These are phyloP conservation scores for Trametes meyenii DNA, from an alignment of 768 basidiomycete species.

Conservation along the genomic window DNA sequence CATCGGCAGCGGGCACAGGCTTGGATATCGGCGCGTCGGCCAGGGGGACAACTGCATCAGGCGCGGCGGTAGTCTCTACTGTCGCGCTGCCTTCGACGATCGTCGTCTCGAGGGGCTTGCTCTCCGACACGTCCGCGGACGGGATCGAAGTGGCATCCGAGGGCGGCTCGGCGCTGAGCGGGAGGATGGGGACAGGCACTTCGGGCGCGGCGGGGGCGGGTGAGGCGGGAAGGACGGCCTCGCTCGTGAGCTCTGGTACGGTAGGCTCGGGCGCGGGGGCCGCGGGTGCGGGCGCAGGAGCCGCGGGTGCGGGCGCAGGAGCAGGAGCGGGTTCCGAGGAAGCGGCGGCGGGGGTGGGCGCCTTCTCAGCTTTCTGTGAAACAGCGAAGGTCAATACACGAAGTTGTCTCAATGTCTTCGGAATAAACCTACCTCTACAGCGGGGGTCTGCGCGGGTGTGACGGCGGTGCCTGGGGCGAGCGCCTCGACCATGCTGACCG, in stretches of 20 bases:
- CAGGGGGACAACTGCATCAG: conserved; percentile 10
- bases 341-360: background rate
- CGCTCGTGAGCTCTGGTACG: conserved; percentile 5
- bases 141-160: background rate
- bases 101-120: conserved; percentile 23
- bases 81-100: conserved; percentile 27
- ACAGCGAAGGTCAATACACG: background rate
- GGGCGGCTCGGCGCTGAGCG: conserved; percentile 18
- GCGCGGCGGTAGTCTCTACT: conserved; percentile 6
- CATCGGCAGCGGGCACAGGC: background rate
- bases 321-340: conserved; percentile 18
- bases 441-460: conserved; percentile 20
- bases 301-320: conserved; percentile 8
- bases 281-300: conserved; percentile 17
- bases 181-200: conserved; percentile 28
- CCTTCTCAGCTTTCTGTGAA: background rate
- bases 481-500: conserved; percentile 29
- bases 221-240: conserved; percentile 18
- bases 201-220: conserved; percentile 17
- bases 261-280: conserved; percentile 22
- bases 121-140: conserved; percentile 17
- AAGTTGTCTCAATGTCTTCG: background rate
- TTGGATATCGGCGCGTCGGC: conserved; percentile 3
- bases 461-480: conserved; percentile 28
- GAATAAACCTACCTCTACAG: conserved; percentile 2